Base-by-base conservation (phyloP, 805 yeast species). In the Pichia eremophila region DNA sequence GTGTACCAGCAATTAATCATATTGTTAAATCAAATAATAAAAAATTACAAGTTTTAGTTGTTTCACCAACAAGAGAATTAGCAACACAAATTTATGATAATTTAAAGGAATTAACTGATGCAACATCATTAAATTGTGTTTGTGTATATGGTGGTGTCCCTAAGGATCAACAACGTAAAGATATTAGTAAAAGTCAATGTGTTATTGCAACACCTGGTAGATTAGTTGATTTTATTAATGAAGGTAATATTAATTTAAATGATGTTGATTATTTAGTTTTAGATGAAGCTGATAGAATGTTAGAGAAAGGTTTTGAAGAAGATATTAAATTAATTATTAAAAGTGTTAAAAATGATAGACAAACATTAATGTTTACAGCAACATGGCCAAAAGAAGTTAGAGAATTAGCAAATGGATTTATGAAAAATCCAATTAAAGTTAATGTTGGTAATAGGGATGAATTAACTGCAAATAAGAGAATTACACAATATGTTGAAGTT, bases 381-480 rank as follows among this genome's bases (percentile, higher is more conserved):
- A 93, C 99, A 1, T 93, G 99, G 99, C 99, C 99, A n/a, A 86
- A 85, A 58, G 95, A 91, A 69, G 98, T 93, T 35, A 82, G 98
- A 62, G 95, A 88, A 54, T 74, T 93, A 53, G 99, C 99, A 9
- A 62, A 80, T 18, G 77, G 84, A 8, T 93, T 84, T 67, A 85
- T 93, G 95, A 78, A 75, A 22, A 55, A 65, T 29, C 95, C 97
- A n/a, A 87, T 88, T 43, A 89, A 86, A 66, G 85, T 93, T 39
- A 81, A 93, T 40, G 85, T 93, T 61, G 99, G 99, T 59, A 85
- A 93, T 65, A 79, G 95, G 54, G 97, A 91, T 62, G 98, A 91
- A 68, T 76, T 93, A 48, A 73, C 87, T 49, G 99, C 99, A 43
- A 93, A 93, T 71, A 89, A 89, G 67, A 78, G 96, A 64, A 93